Evolutionary conservation across 108 stramenopile species (phyloP).

Genomic region (Epithemia pelagica): DNA sequence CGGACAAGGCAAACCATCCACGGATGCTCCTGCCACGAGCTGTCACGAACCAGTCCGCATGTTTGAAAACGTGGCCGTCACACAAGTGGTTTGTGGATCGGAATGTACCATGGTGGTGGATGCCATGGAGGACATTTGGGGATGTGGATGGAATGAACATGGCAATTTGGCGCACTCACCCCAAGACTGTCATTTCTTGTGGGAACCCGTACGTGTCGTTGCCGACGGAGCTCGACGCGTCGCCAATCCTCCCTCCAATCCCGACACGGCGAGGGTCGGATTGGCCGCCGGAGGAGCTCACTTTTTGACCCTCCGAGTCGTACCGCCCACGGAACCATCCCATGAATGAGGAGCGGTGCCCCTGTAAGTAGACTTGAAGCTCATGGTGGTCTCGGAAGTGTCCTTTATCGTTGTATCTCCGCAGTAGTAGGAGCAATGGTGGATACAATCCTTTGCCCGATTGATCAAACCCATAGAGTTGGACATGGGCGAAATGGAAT

Average conservation of each 20-base stretch:
- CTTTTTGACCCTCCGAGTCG: background rate
- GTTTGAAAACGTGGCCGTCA: constrained; percentile 13
- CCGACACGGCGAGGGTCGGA: background rate
- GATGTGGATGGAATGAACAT: constrained; percentile 84
- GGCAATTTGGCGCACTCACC: constrained; percentile 33
- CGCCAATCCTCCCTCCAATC: background rate
- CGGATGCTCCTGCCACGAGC: background rate
- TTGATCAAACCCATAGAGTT: no score
- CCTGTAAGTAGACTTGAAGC: no score
- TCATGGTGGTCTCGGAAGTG: no score
- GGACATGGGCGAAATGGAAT: no score
- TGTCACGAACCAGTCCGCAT: constrained; percentile 8
- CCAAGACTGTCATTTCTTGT: background rate
- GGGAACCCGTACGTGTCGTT: background rate
- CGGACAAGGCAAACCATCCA: background rate
- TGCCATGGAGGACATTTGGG: constrained; percentile 27
- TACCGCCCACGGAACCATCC: no score
- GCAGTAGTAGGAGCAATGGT: no score
- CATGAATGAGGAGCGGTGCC: no score
- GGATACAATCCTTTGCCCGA: no score
- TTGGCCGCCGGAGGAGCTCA: constrained; percentile 9
- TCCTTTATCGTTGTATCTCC: no score
- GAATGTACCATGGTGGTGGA: constrained; percentile 65
- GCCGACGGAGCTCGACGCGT: background rate
- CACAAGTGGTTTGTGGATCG: constrained; percentile 50